Base-by-base conservation (phyloP, 1,284 basidiomycete genomes). In the Cutaneotrichosporon cyanovorans region DNA sequence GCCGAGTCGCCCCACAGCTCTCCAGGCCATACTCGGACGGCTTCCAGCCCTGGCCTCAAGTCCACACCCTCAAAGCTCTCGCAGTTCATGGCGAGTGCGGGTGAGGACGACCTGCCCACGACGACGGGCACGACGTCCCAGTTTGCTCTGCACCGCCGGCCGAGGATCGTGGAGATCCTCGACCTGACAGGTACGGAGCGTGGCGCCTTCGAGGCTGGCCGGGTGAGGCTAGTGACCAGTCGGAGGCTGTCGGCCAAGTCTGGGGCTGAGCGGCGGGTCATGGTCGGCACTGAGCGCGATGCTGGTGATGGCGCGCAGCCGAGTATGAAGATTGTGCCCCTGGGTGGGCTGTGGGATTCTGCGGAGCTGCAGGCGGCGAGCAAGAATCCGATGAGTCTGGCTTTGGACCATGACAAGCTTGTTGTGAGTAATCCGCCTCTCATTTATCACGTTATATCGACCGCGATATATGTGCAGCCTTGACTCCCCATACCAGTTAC, bases 191-290 rank as follows among this genome's bases (percentile, higher is more conserved):
- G 66, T 23, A 50, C 57, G 0, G 63, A 63, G 42, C 55, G 63
- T 12, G 62, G 62, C 11, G 56, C 58, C 0, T 51, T 61, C n/a
- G 62, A 65, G 46, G 53, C 57, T 1, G 48, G 55, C 6, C 42
- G 55, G 44, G 55, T 57, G 6, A 55, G 72, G 25, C 59, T 74
- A 6, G 66, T 72, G 5, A 63, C 64, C 5, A 62, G 63, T n/a
- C 71, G 66, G 5, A 51, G 73, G 4, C 66, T 72, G 46, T 69
- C 69, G 20, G 58, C 63, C 15, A 55, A 68, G 7, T 50, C 63
- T 3, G 72, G 71, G 1, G 65, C 69, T 1, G 65, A 73, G 37
- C 59, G 71, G 30, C 56, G 63, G 37, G 48, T 55, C 1, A 44
- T 56, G 11, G 46, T 49, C 6, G 46, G 48, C 5, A 48, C 52